Evolutionary conservation across 371 early-diverging fungal species (phyloP), one percentile per base, ranked within the genome.

Genomic region (Blastocladiella emersonii): DNA sequence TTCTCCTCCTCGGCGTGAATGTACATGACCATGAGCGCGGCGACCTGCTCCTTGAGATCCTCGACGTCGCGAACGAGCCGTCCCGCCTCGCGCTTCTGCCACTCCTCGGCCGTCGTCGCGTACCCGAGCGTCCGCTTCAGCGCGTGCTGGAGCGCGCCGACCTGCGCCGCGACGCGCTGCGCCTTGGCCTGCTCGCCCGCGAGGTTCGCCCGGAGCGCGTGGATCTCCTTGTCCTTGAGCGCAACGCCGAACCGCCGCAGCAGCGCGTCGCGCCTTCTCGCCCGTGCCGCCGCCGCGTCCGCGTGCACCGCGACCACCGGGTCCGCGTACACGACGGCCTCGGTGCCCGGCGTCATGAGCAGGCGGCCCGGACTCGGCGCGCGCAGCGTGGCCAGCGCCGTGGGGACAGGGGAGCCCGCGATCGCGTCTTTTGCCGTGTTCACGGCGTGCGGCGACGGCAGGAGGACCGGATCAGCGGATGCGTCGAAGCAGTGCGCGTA

Each of bases 1-100:
- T 30, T 23, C 41, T 59, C 59, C 37, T 59, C 44, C 44, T 59
- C 59, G 37, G 59, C 34, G 36, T 36, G 37, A 25, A 59, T 59
- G 19, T 35, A n/a, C 44, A 59, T 43, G 41, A 43, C 59, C 44
- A 59, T 34, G 27, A 59, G 12, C 59, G 59, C 44, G 5, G 59
- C 37, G 1, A 59, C 32, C 59, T 59, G 41, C 32, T 59, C 44
- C 32, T 59, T 59, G 25, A 59, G 12, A 8, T 10, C 25, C 30
- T 34, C 44, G 8, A 59, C 44, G 21, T 59, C 59, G 30, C 13
- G 37, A 21, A 32, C 37, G 37, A 59, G 15, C 59, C 44, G 35
- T 25, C 15, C 44, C 35, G 59, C 37, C 44, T 59, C 59, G 17
- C 21, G 10, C 15, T 25, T 13, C 59, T 59, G 59, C 36, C 35